Percentiles rank a stretch among this genome's conserved stretches.
Evolutionary conservation across 2,329 filamentous ascomycete species (phyloP).

Genomic region (Penicillium sp.): DNA sequence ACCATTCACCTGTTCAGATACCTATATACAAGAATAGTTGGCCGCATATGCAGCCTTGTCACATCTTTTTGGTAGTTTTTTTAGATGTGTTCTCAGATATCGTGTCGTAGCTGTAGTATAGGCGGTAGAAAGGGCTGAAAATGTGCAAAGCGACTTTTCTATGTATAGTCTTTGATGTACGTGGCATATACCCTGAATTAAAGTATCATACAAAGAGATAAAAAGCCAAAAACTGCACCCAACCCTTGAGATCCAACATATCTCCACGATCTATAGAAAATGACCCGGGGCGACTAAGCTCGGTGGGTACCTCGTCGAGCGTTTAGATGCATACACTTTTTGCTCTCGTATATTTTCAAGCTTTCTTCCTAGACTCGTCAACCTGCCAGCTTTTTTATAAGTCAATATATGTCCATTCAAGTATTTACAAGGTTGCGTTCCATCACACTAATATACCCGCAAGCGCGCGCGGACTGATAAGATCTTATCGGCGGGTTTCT

Average conservation of each 20-base stretch:
- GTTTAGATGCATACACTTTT: not conserved
- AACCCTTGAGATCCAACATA: not conserved
- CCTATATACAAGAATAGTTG: not conserved
- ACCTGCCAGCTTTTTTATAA: not conserved
- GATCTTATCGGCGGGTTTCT: slow-evolving; percentile 30
- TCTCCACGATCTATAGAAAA: not conserved
- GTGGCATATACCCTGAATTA: too few relatives aligned
- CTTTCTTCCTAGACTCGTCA: not conserved
- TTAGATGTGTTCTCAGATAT: not conserved
- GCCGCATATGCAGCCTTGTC: not conserved
- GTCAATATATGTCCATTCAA: not conserved
- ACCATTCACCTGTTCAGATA: not conserved
- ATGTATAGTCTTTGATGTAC: not conserved
- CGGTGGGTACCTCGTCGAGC: not conserved
- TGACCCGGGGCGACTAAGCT: not conserved
- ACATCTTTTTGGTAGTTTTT: not conserved
- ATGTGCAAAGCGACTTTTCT: not conserved
- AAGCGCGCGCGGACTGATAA: slow-evolving; percentile 5
- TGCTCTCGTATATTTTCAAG: not conserved
- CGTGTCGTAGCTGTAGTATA: too few relatives aligned
- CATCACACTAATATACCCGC: not conserved
- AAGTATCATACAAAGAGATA: not conserved
- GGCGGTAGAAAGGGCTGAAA: not conserved
- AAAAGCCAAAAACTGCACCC: not conserved
- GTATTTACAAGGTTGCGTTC: not conserved